These are phyloP conservation scores for Acorus calamus DNA, from an alignment of 106 monocot species.

Conservation along the genomic window DNA sequence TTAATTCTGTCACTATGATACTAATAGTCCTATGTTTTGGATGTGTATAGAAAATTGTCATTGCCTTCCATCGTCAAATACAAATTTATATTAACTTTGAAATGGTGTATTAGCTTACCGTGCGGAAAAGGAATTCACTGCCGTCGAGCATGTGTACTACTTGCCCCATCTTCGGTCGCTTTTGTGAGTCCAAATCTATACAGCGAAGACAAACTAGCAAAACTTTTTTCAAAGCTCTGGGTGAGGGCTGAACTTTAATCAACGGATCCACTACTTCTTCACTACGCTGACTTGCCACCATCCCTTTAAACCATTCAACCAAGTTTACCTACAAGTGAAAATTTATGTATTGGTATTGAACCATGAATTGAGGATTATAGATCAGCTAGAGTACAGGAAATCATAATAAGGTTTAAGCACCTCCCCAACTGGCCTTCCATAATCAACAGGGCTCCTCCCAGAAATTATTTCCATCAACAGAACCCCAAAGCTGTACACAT, in stretches of 20 bases:
- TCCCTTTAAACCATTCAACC: constrained; percentile 85
- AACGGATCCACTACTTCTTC: constrained; percentile 70
- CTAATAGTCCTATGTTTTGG: too few species aligned
- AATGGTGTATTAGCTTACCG: constrained; percentile 15
- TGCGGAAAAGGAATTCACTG: constrained; percentile 75
- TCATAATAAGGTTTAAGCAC: constrained; percentile 6
- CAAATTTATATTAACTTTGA: too few species aligned
- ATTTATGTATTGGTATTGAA: background rate
- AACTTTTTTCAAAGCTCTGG: constrained; percentile 56
- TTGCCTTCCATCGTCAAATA: too few species aligned
- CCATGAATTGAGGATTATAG: background rate
- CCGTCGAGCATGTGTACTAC: constrained; percentile 84
- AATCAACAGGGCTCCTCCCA: constrained; percentile 50
- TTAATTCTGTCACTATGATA: too few species aligned
- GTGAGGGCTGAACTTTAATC: constrained; percentile 38
- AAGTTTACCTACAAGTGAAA: constrained; percentile 51
- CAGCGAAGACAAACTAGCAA: constrained; percentile 78
- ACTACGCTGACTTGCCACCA: constrained; percentile 51
- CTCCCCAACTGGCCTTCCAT: constrained; percentile 38
- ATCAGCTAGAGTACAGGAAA: background rate
- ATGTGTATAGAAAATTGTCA: too few species aligned
- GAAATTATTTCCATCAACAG: constrained; percentile 51
- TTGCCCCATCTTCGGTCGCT: constrained; percentile 80
- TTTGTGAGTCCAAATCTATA: constrained; percentile 51
- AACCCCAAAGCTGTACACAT: constrained; percentile 52